Base-by-base conservation (phyloP, 345 rosid genomes). In the Ceriops decandra region DNA sequence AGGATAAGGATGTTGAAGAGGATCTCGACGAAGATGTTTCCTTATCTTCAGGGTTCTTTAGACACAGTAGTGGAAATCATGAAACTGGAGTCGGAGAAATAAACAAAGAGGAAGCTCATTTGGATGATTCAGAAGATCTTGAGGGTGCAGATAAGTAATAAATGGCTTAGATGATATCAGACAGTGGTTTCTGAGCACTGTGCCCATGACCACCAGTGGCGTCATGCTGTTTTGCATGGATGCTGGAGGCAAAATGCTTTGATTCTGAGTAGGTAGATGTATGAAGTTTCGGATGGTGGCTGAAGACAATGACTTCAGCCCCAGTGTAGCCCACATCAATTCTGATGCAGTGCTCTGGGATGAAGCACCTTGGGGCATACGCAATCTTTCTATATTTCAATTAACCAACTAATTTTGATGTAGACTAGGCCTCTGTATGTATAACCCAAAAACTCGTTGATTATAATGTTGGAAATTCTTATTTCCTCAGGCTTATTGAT, bases 111-210 rank as follows among this genome's bases (percentile, higher is more conserved):
- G 92, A 88, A 76, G 73, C 87, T 54, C 90, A 79, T 35, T 69
- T 89, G 64, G 99, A 95, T 72, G 99, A 95, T 79, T 93, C 87
- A 75, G 99, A 95, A 68, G 99, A 95, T 74, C 88, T 87, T 8
- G 99, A 90, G 46, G 87, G 88, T 4, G 80, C 84, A 17, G 97
- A 91, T 71, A 74, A 72, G 62, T 60, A 67, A 68, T 15, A 10
- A 49, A 70, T 59, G 60, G 63, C 26, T 32, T 20, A 28, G 22
- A 2, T 35, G 8, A 32, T 19, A 31, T 60, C 51, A 46, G 35
- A 19, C 24, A 5, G 28, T 20, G 6, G 57, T 59, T n/a, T 30
- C 31, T 62, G 57, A 31, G 47, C 36, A 7, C 36, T 0, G 36
- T 42, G 30, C 59, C 59, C 0, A 20, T 31, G 32, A 58, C 31